Base-by-base conservation (phyloP, 306 rosid genomes). In the Vicia villosa region DNA sequence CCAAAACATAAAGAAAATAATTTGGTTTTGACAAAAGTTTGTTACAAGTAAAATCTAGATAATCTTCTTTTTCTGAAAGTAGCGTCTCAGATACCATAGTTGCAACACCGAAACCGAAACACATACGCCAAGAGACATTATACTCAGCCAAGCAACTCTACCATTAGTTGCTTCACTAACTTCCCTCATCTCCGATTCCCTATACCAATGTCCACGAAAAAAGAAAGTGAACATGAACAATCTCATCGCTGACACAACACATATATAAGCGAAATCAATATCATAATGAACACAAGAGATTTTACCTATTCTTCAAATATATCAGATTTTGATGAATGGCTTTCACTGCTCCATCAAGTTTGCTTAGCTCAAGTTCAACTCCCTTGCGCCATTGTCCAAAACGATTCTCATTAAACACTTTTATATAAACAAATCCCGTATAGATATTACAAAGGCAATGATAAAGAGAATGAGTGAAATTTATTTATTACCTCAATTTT, bases 111-210 rank as follows among this genome's bases (percentile, higher is more conserved):
- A 70, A 76, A 63, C 84, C 9, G 34, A 16, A 66, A 79, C 68
- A 83, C 89, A 85, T 46, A 82, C 17, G 1, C 86, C 81, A 13
- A 85, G 77, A 40, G 89, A 73, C 77, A 85, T 70, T 68, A 85
- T 70, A 68, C 89, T 82, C 59, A 73, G 71, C 89, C 89, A 73
- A 15, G 89, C 89, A 2, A 85, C 89, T 77, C 68, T 79, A 22
- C 64, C 77, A 70, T 85, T 85, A 2, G 89, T 85, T 66, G 40
- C 26, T 82, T 85, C 89, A 43, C 86, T 85, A 36, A 85, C 89
- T 70, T 79, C 86, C 77, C 89, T 85, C 89, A 85, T 82, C 10
- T 85, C 89, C 1, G 84, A 74, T 79, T 85, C 89, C 86, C 89
- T 85, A 80, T 69, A 72, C 17, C 24, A 78, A 41, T 56, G 78